Evolutionary conservation across 495 filamentous ascomycete genomes (phyloP), one percentile per base, ranked within the genome.

Genomic region (Podospora pseudopauciseta): DNA sequence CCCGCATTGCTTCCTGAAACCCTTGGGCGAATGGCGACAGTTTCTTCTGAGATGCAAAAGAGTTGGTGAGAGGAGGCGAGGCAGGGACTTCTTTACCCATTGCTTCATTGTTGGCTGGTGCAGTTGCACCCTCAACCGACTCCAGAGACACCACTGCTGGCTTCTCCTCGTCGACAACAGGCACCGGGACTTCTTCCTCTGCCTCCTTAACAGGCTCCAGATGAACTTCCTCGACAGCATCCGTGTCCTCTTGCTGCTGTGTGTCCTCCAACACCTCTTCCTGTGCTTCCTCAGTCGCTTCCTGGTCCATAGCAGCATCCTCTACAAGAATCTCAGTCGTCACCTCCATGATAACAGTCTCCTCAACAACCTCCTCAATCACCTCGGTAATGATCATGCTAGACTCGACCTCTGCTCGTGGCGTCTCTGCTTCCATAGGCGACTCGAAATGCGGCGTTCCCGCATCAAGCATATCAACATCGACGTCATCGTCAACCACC

Each of bases 381-480:
- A 57, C 20, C 39, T 70, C 69, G 5, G 62, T 39, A 5, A 44
- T 32, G 4, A 64, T 64, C 0, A 32, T 13, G 7, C 55, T 23
- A 16, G 65, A 56, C 4, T 23, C 26, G 49, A 32, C 62, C 4
- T 23, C 44, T 20, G 63, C 34, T 39, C 64, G 54, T 32, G 39
- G 39, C 2, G 39, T 49, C 13, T 49, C 39, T 16, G 39, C 7
- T 11, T 49, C 39, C 39, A 49, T 49, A 3, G 39, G 39, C 13
- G 39, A 49, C 39, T 49, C 39, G 13, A 49, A 49, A 13, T 49
- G 18, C 30, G 57, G n/a, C 2, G 65, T 49, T 2, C 26, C 39
- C 49, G 53, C 39, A 30, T 71, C 65, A 19, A 67, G 13, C 66
- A 71, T 66, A 27, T 68, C 63, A 16, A 71, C 65, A 55, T 71